These are phyloP conservation scores for Gossypium trilobum DNA, from an alignment of 441 rosid species.

Conservation along the genomic window DNA sequence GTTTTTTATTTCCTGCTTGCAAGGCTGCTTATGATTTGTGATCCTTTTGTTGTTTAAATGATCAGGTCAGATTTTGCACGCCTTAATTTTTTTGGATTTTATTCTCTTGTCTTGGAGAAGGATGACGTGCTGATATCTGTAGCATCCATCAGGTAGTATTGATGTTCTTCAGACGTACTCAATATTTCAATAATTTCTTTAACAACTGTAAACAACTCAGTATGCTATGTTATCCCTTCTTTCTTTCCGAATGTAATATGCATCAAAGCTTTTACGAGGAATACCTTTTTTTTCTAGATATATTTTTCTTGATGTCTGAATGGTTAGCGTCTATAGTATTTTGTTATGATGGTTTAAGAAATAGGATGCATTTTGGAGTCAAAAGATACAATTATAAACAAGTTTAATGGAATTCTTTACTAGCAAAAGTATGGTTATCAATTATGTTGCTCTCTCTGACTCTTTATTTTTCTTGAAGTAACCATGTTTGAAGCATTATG, in stretches of 20 bases:
- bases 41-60: slow-evolving; percentile 15
- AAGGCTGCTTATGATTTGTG: neutral
- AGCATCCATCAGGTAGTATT: slow-evolving; percentile 78
- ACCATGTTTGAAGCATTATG: neutral
- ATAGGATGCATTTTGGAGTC: neutral
- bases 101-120: slow-evolving; percentile 77
- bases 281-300: neutral
- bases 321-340: neutral
- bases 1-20: neutral
- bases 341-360: neutral
- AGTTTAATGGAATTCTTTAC: neutral
- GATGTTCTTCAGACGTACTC: slow-evolving; percentile 1
- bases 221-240: neutral
- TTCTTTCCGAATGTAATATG: neutral
- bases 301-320: neutral
- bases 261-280: neutral
- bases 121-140: slow-evolving; percentile 76
- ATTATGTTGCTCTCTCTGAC: neutral
- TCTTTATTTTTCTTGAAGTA: neutral
- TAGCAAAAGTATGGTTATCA: neutral
- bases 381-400: neutral
- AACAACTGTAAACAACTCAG: neutral
- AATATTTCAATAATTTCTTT: neutral
- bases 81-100: slow-evolving; percentile 72
- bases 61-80: slow-evolving; percentile 81